These are phyloP conservation scores for Cornus suecica DNA, from an alignment of 148 eudicot species.

Conservation along the genomic window DNA sequence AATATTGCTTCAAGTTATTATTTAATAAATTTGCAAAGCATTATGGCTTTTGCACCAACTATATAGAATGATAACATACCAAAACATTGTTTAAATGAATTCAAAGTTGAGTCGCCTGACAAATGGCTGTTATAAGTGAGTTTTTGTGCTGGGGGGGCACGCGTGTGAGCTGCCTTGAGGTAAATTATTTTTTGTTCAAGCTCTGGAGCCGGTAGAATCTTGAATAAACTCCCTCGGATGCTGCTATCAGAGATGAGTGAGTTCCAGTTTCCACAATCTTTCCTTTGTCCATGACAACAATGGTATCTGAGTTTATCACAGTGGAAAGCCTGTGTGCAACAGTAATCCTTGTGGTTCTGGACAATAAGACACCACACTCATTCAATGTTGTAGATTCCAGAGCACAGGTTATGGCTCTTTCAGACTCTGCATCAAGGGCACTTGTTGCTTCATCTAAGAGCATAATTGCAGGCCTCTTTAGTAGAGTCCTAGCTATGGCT, in stretches of 20 bases:
- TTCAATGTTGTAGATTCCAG: conserved; percentile 24
- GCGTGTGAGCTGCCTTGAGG: not conserved
- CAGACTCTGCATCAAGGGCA: conserved; percentile 52
- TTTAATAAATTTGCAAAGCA: not conserved
- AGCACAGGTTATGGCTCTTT: conserved; percentile 29
- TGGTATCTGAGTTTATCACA: conserved; percentile 36
- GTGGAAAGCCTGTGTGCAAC: conserved; percentile 47
- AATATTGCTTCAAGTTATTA: not conserved
- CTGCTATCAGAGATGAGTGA: conserved; percentile 31
- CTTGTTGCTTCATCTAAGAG: conserved; percentile 53
- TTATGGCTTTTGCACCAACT: not conserved
- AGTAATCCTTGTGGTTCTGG: conserved; percentile 32
- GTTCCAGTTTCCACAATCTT: conserved; percentile 45
- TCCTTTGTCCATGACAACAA: conserved; percentile 52
- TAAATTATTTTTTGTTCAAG: conserved; percentile 1
- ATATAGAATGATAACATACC: not conserved
- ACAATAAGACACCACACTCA: not conserved
- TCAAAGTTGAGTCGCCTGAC: not conserved
- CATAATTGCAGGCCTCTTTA: conserved; percentile 41
- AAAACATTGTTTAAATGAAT: not conserved
- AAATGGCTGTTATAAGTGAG: not conserved
- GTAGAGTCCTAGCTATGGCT: conserved; percentile 40
- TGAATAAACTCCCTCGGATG: conserved; percentile 33
- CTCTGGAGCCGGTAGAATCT: conserved; percentile 37
- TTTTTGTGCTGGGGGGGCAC: too few relatives aligned